These are phyloP conservation scores for Cladosporium sp. DNA, from an alignment of 2,329 filamentous ascomycete genomes.

Conservation along the genomic window DNA sequence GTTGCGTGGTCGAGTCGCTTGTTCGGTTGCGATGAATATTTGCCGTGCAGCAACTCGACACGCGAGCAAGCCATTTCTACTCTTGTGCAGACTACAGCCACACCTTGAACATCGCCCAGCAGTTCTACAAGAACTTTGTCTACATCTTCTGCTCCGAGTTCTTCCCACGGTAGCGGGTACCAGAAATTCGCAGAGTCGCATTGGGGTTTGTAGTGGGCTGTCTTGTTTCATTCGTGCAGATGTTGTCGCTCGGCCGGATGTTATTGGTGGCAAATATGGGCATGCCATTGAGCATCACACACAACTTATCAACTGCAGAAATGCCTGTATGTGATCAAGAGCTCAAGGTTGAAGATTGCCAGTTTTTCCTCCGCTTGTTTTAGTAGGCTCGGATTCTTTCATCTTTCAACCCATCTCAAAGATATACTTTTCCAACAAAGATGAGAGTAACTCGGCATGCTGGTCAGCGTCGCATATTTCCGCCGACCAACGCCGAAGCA, in stretches of 20 bases:
- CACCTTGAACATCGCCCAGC: too few relatives aligned
- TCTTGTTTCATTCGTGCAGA: not conserved
- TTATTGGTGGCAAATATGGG: not conserved
- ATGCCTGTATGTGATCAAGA: not conserved
- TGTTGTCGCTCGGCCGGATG: too few relatives aligned
- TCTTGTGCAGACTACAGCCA: too few relatives aligned
- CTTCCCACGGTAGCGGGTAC: too few relatives aligned
- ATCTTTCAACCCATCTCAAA: conserved; percentile 6
- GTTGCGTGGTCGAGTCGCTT: not conserved
- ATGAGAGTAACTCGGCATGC: conserved; percentile 16
- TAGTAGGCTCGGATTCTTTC: not conserved
- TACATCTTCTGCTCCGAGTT: too few relatives aligned
- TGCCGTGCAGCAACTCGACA: not conserved
- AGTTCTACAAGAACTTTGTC: too few relatives aligned
- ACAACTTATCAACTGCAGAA: not conserved
- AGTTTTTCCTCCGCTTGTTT: too few relatives aligned
- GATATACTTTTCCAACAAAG: conserved; percentile 18
- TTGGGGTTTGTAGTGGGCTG: not conserved
- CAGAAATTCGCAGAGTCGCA: not conserved
- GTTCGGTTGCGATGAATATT: not conserved
- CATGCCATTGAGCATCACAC: not conserved
- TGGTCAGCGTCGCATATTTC: conserved; percentile 19
- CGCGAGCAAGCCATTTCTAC: too few relatives aligned
- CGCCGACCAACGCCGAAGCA: conserved; percentile 24
- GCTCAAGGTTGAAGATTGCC: not conserved